Conservation (phyloP, 139 green algal genomes). For the Eudorina sp. region DNA sequence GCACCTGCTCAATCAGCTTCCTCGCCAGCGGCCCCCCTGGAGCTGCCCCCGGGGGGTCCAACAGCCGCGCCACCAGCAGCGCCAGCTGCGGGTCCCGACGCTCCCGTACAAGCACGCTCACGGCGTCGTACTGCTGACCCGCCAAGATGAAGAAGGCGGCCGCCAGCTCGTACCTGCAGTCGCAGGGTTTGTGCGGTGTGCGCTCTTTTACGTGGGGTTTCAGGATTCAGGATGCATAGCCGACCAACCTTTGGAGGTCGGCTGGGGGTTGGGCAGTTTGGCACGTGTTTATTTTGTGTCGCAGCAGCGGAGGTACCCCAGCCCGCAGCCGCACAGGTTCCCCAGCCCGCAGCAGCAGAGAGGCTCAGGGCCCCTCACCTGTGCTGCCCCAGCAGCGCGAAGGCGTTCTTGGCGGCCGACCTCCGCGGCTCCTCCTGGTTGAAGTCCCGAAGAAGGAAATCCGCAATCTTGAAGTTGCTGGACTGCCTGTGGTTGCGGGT, state of each 20-base stretch:
- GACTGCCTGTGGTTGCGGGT: slow-evolving; percentile 34
- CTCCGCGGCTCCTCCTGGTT: slow-evolving; percentile 55
- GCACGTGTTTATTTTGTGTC: no score
- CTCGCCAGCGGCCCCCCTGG: slow-evolving; percentile 21
- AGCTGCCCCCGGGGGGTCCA: slow-evolving; percentile 39
- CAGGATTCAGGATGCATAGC: no score
- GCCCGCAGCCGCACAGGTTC: no score
- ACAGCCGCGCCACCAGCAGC: slow-evolving; percentile 73
- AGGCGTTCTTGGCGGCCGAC: slow-evolving; percentile 93
- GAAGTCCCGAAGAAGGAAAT: slow-evolving; percentile 92
- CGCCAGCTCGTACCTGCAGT: slow-evolving; percentile 81
- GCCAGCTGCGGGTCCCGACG: slow-evolving; percentile 86
- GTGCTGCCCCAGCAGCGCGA: slow-evolving; percentile 91
- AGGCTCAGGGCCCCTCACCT: no score
- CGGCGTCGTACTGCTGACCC: slow-evolving; percentile 66
- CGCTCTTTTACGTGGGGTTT: no score
- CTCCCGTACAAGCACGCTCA: slow-evolving; percentile 77
- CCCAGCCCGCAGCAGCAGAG: no score
- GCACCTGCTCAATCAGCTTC: slow-evolving; percentile 12
- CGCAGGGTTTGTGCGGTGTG: no score
- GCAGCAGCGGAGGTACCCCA: no score
- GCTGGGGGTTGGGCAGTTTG: no score
- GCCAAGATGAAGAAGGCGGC: slow-evolving; percentile 92
- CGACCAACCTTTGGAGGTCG: no score
- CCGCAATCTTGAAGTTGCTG: slow-evolving; percentile 76